These are phyloP conservation scores for Claviceps spartinae DNA, from an alignment of 2,329 filamentous ascomycete species.

Conservation along the genomic window DNA sequence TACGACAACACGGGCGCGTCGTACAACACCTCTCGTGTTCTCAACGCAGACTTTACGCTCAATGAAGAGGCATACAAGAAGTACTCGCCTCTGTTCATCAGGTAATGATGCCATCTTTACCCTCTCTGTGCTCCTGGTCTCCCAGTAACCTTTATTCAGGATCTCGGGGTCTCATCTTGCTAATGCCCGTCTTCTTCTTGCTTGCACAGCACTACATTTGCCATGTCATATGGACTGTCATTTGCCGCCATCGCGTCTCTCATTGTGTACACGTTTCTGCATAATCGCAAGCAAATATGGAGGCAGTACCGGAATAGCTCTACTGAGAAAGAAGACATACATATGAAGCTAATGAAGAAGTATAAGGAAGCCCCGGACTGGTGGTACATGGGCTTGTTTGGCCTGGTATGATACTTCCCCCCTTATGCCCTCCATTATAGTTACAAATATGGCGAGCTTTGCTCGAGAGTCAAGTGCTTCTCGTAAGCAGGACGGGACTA, in stretches of 20 bases:
- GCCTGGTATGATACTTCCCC: constrained; percentile 26
- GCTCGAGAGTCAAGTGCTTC: no score
- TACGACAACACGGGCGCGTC: constrained; percentile 55
- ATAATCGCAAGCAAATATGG: constrained; percentile 55
- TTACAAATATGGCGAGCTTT: no score
- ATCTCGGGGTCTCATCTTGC: not conserved
- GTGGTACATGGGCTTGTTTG: constrained; percentile 50
- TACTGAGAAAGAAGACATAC: constrained; percentile 46
- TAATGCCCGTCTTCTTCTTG: not conserved
- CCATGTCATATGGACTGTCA: constrained; percentile 54
- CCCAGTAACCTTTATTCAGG: no score
- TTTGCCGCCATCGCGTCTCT: constrained; percentile 60
- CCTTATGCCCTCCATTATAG: no score
- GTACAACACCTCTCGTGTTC: constrained; percentile 53
- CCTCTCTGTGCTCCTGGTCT: not conserved
- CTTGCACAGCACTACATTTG: constrained; percentile 49
- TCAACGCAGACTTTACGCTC: constrained; percentile 48
- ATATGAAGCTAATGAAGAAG: constrained; percentile 50
- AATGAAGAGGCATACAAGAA: constrained; percentile 49
- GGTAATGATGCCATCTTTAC: constrained; percentile 16
- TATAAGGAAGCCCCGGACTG: constrained; percentile 49
- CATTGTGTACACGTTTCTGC: constrained; percentile 52
- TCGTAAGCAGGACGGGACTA: not conserved
- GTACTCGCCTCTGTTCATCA: constrained; percentile 56
- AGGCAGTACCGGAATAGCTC: constrained; percentile 45